Conservation (phyloP, 108 stramenopile species). For the Epipyxis sp. region DNA sequence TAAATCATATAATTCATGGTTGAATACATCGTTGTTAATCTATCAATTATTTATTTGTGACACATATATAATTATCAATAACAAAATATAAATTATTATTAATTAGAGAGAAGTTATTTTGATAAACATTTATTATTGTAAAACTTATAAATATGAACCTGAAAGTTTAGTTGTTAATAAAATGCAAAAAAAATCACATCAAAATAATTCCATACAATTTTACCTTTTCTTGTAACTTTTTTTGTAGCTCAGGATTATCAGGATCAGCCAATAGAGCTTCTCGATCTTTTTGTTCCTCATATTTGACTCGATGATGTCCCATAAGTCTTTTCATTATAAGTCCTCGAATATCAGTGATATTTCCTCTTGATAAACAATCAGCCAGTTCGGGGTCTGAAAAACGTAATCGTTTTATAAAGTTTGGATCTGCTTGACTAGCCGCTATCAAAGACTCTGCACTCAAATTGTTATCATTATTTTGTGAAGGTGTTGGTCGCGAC, state of each 20-base stretch:
- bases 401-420: not conserved
- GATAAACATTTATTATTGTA: too few relatives aligned
- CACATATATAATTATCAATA: too few relatives aligned
- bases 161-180: too few relatives aligned
- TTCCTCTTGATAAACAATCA: conserved; percentile 42
- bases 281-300: conserved; percentile 40
- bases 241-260: conserved; percentile 46
- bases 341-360: conserved; percentile 48
- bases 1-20: not conserved
- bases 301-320: conserved; percentile 38
- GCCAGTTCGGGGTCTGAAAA: conserved; percentile 42
- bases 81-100: not conserved
- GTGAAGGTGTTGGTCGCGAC: not conserved
- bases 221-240: conserved; percentile 44
- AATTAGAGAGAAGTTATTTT: too few relatives aligned
- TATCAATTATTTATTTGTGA: conserved; percentile 31
- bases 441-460: conserved; percentile 28
- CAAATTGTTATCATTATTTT: not conserved
- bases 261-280: conserved; percentile 40
- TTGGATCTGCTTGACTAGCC: not conserved
- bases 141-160: too few relatives aligned
- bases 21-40: not conserved
- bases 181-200: not conserved
- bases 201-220: not conserved
- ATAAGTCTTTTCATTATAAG: conserved; percentile 50